A percentile compares a stretch with the other conserved stretches of the same genome.
Evolutionary conservation across 768 basidiomycete species (phyloP).

Genomic region (Amanita pallidorosea): DNA sequence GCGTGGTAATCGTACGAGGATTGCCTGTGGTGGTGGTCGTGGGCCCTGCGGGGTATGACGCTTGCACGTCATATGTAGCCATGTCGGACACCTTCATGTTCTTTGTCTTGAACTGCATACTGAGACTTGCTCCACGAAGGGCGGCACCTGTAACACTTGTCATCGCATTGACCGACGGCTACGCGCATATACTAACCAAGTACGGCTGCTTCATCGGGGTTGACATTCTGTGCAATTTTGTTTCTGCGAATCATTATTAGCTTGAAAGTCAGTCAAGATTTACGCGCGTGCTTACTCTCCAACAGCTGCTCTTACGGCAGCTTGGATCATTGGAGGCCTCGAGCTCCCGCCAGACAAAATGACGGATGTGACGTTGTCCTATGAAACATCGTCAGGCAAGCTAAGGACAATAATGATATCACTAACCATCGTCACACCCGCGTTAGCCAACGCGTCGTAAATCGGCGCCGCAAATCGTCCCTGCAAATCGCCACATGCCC

Average conservation of each 20-base stretch:
- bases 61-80: slow-evolving; percentile 62
- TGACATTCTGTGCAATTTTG: slow-evolving; percentile 90
- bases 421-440: slow-evolving; percentile 58
- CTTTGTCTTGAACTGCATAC: slow-evolving; percentile 91
- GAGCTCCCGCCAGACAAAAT: slow-evolving; percentile 90
- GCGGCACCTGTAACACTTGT: slow-evolving; percentile 48
- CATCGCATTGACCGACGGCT: slow-evolving; percentile 1
- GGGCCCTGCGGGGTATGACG: slow-evolving; percentile 61
- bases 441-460: slow-evolving; percentile 53
- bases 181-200: slow-evolving; percentile 36
- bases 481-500: slow-evolving; percentile 55
- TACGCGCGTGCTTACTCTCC: slow-evolving; percentile 48
- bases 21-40: slow-evolving; percentile 34
- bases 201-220: slow-evolving; percentile 93
- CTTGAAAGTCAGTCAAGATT: not conserved
- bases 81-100: slow-evolving; percentile 76
- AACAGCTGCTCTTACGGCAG: slow-evolving; percentile 65
- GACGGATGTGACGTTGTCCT: slow-evolving; percentile 78
- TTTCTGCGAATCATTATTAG: slow-evolving; percentile 27
- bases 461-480: slow-evolving; percentile 60
- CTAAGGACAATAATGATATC: not conserved
- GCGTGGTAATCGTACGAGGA: slow-evolving; percentile 62
- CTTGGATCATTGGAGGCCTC: slow-evolving; percentile 85
- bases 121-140: slow-evolving; percentile 81
- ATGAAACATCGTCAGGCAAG: slow-evolving; percentile 4